Percentiles rank a stretch among this genome's conserved stretches.
Conservation (phyloP, 108 stramenopile genomes). For the Schizochytrium sp. region DNA sequence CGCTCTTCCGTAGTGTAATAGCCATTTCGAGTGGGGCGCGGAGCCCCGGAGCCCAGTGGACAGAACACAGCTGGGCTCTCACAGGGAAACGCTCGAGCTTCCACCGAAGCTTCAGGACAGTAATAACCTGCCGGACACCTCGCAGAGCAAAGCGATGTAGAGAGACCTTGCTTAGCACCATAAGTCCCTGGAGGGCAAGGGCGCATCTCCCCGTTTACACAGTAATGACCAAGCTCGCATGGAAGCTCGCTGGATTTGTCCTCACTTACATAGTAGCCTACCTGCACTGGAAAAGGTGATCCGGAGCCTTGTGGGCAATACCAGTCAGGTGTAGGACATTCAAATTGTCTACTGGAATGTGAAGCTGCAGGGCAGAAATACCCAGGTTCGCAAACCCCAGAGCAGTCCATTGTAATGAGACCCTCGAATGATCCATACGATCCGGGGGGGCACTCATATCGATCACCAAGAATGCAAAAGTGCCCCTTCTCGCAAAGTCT, state of each 20-base stretch:
- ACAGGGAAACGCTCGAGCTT: not conserved
- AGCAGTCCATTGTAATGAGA: slow-evolving; percentile 63
- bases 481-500: slow-evolving; percentile 67
- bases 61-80: not conserved
- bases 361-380: slow-evolving; percentile 65
- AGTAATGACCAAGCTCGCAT: slow-evolving; percentile 22
- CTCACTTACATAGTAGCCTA: slow-evolving; percentile 63
- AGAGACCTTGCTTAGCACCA: not conserved
- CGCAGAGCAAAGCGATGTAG: not conserved
- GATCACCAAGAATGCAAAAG: slow-evolving; percentile 64
- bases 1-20: slow-evolving; percentile 42
- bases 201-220: slow-evolving; percentile 9
- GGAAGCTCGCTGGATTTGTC: not conserved
- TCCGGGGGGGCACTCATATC: slow-evolving; percentile 68
- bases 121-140: slow-evolving; percentile 30
- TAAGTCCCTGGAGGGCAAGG: not conserved
- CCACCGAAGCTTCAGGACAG: not conserved
- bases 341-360: slow-evolving; percentile 62
- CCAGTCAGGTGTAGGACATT: slow-evolving; percentile 62
- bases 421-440: slow-evolving; percentile 63
- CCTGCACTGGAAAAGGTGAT: slow-evolving; percentile 59
- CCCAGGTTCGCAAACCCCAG: slow-evolving; percentile 67
- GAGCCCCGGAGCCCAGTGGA: slow-evolving; percentile 20
- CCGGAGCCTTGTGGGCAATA: slow-evolving; percentile 68
- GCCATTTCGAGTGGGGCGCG: not conserved